These are phyloP conservation scores for Petrea volubilis DNA, from an alignment of 257 asterid species.

Conservation along the genomic window DNA sequence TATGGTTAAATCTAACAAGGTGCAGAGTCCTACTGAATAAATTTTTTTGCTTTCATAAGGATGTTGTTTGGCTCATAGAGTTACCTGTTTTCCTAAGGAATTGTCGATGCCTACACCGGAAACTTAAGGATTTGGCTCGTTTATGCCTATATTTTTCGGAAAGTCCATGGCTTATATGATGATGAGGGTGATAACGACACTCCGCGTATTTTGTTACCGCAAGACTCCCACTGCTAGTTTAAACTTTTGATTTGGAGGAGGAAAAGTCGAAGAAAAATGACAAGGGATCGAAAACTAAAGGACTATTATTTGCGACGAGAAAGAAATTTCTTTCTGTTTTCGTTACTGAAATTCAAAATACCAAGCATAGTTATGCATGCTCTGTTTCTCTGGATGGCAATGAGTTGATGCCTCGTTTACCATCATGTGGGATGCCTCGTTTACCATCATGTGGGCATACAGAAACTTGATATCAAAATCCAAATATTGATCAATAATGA, in stretches of 20 bases:
- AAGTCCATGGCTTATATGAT: neutral
- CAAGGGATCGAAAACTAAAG: no score
- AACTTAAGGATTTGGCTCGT: constrained; percentile 20
- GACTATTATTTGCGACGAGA: no score
- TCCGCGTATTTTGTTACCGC: no score
- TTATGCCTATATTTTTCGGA: constrained; percentile 5
- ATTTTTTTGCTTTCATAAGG: neutral
- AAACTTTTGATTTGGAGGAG: no score
- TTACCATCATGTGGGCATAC: neutral
- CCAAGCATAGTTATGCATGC: neutral
- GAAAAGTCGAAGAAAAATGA: no score
- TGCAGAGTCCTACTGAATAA: constrained; percentile 18
- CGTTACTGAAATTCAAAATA: no score
- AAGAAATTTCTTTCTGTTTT: no score
- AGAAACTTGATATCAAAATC: neutral
- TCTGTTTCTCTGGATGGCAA: neutral
- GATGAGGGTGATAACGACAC: no score
- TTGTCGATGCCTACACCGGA: constrained; percentile 36
- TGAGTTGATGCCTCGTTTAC: neutral
- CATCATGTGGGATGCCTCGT: neutral
- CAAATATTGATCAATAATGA: neutral
- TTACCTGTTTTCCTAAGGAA: constrained; percentile 31
- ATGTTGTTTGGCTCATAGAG: neutral
- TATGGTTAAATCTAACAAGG: constrained; percentile 43
- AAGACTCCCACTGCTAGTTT: no score